These are phyloP conservation scores for Craterostigma plantagineum DNA, from an alignment of 257 asterid genomes.

Conservation along the genomic window DNA sequence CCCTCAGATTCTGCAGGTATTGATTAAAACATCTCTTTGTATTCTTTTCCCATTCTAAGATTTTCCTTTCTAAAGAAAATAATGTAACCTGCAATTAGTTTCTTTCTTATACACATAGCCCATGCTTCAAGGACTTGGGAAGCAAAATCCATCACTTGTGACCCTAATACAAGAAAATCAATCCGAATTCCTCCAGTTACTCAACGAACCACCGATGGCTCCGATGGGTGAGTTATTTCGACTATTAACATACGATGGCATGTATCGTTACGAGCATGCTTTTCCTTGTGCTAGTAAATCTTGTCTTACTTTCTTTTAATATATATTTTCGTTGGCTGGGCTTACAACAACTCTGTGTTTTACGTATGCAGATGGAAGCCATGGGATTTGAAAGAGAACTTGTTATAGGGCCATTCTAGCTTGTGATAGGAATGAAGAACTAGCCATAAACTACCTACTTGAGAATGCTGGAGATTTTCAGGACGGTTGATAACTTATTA, in stretches of 20 bases:
- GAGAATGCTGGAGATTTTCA: constrained; percentile 77
- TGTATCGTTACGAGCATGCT: no score
- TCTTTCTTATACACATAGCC: constrained; percentile 23
- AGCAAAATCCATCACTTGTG: constrained; percentile 71
- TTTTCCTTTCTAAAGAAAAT: not conserved
- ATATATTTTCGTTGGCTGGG: no score
- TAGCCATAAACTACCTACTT: constrained; percentile 71
- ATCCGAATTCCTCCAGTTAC: constrained; percentile 77
- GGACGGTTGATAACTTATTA: constrained; percentile 11
- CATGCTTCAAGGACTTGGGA: constrained; percentile 90
- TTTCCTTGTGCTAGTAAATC: no score
- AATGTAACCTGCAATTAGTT: not conserved
- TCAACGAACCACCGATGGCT: constrained; percentile 66
- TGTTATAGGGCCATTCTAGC: constrained; percentile 83
- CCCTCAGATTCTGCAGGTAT: constrained; percentile 86
- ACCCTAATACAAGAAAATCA: constrained; percentile 70
- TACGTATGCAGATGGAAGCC: constrained; percentile 76
- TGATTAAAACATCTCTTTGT: no score
- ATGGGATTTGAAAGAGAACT: constrained; percentile 90
- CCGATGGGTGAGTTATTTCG: constrained; percentile 62
- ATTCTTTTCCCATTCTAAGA: not conserved
- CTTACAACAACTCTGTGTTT: no score
- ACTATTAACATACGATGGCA: no score
- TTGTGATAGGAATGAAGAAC: constrained; percentile 84
- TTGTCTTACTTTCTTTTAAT: not conserved